Evolutionary conservation across 805 yeast species (phyloP).

Genomic region (Saccharomyces kudriavzevii): DNA sequence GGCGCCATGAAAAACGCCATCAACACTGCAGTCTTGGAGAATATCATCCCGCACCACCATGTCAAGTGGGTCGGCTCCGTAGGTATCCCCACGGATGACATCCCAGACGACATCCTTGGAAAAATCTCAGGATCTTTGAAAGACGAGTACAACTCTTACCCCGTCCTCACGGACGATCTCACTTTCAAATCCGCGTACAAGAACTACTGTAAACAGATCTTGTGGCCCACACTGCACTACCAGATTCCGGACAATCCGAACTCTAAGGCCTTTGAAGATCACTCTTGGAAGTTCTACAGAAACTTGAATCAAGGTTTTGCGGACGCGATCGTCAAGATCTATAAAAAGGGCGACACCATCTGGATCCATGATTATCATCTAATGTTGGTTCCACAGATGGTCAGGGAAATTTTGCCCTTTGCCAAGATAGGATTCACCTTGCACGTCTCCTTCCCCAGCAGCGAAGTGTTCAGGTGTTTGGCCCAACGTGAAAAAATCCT

Average conservation of each 20-base stretch:
- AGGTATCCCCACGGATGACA: slow-evolving; percentile 83
- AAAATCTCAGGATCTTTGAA: slow-evolving; percentile 44
- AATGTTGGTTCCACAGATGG: slow-evolving; percentile 76
- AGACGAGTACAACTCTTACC: slow-evolving; percentile 46
- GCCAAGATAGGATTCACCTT: slow-evolving; percentile 88
- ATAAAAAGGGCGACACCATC: slow-evolving; percentile 66
- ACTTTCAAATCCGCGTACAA: slow-evolving; percentile 86
- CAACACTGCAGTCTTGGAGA: slow-evolving; percentile 43
- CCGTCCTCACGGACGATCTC: slow-evolving; percentile 67
- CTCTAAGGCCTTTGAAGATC: slow-evolving; percentile 90
- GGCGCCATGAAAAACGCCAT: slow-evolving; percentile 86
- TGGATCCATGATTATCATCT: slow-evolving; percentile 96
- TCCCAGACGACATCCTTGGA: slow-evolving; percentile 48
- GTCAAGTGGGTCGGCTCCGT: slow-evolving; percentile 82
- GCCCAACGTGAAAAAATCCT: slow-evolving; percentile 76
- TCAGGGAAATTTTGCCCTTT: slow-evolving; percentile 62
- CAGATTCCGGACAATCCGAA: slow-evolving; percentile 94
- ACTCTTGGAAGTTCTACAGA: slow-evolving; percentile 83
- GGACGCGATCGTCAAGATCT: slow-evolving; percentile 56
- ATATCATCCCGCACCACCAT: slow-evolving; percentile 23
- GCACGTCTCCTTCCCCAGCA: slow-evolving; percentile 91
- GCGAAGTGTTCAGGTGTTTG: slow-evolving; percentile 88
- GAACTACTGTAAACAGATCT: slow-evolving; percentile 84
- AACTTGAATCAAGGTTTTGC: slow-evolving; percentile 73
- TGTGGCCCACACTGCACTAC: slow-evolving; percentile 93